These are phyloP conservation scores for Vitis rotundifolia DNA, from an alignment of 164 flowering plant genomes.

Conservation along the genomic window DNA sequence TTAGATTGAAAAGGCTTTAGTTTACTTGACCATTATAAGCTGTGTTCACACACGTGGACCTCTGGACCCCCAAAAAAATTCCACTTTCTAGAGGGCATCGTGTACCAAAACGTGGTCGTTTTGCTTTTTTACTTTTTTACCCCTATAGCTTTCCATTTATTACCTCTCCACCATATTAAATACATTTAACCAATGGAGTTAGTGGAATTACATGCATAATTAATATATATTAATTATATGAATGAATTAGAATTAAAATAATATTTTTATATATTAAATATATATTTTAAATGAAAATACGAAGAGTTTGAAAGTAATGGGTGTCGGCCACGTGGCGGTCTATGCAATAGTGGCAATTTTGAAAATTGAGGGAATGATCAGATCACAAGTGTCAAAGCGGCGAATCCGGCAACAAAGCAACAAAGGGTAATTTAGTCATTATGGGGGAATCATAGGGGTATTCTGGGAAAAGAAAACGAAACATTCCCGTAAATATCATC, in stretches of 20 bases:
- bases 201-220: too few relatives aligned
- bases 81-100: neutral
- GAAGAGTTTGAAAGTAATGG: too few relatives aligned
- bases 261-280: too few relatives aligned
- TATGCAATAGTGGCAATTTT: neutral
- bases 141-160: too few relatives aligned
- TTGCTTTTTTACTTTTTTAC: too few relatives aligned
- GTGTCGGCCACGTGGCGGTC: too few relatives aligned
- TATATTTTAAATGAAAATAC: too few relatives aligned
- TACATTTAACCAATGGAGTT: too few relatives aligned
- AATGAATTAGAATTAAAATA: too few relatives aligned
- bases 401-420: neutral
- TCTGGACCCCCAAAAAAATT: slow-evolving; percentile 6
- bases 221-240: too few relatives aligned
- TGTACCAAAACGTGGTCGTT: too few relatives aligned
- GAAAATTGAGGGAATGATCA: neutral
- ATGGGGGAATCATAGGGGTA: neutral
- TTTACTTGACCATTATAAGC: slow-evolving; percentile 23
- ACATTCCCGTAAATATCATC: slow-evolving; percentile 1
- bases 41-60: slow-evolving; percentile 33
- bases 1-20: slow-evolving; percentile 1
- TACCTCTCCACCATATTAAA: too few relatives aligned
- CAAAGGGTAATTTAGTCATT: neutral
- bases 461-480: neutral
- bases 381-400: neutral